Base-by-base conservation (phyloP, 345 rosid species). In the Populus euphratica region DNA sequence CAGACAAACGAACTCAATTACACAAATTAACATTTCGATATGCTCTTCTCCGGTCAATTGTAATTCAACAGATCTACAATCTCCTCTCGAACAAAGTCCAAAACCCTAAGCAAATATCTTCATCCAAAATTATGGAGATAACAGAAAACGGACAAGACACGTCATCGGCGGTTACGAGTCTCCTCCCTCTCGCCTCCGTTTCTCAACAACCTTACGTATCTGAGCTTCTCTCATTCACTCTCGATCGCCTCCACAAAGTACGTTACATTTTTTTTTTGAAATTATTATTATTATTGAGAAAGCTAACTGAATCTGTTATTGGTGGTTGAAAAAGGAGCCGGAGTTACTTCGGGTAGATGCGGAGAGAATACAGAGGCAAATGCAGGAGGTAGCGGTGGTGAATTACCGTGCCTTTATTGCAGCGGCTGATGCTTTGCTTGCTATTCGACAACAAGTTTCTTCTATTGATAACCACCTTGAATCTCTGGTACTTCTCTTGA, bases 181-280 rank as follows among this genome's bases (percentile, higher is more conserved):
- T 90, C 70, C 91, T 95, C 80, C 89, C 92, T 31, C 94, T 95
- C 36, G 92, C 97, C 81, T 88, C 97, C 80, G 89, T 84, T 78
- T 82, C 96, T 77, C 96, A 93, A 78, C 99, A 96, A 77, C 94
- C 98, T 29, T 96, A 93, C 78, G 93, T 93, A 56, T 93, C 97
- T 69, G 99, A 96, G 88, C 97, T 96, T 75, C 98, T 96, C 75
- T 96, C 97, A 43, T 95, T 95, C 90, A 93, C 99, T 83, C 99
- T 93, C 81, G 99, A 95, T 84, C 97, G 98, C 72, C 97, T 93
- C 72, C 98, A 93, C 88, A 96, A 96, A 93, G 99, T 89, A 72
- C 31, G 54, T 27, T 72, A 20, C 23, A 35, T 13, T 33, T 21
- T 17, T n/a, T 27, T 35, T 13, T 36, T 33, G 27, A 47, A 33